phyloP scores from a whole-genome alignment of 2,329 filamentous ascomycete genomes.

The Fusarium penzigii region DNA sequence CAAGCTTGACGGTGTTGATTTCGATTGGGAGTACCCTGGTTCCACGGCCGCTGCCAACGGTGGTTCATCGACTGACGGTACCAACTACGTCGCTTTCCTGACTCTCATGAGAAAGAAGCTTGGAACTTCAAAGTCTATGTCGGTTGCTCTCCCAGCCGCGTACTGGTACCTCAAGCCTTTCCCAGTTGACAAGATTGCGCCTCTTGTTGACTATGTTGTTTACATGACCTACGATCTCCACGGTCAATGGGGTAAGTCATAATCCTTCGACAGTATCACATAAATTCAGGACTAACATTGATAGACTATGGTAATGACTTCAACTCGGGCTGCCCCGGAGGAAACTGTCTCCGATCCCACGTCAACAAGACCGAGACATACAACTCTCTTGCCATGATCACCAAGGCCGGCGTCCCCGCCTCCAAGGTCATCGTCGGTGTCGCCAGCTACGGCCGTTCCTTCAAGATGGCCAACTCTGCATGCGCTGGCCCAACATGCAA shows the following conservation, averaged over 20 bases:
- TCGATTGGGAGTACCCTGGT: conserved; percentile 50
- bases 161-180: conserved; percentile 42
- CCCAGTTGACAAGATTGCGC: conserved; percentile 34
- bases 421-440: conserved; percentile 33
- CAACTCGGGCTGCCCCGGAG: conserved; percentile 26
- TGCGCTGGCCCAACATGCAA: conserved; percentile 27
- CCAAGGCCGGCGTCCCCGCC: conserved; percentile 36
- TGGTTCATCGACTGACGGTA: conserved; percentile 33
- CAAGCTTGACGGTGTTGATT: conserved; percentile 44
- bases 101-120: conserved; percentile 28
- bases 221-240: conserved; percentile 42
- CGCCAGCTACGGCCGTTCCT: conserved; percentile 32
- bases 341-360: conserved; percentile 39
- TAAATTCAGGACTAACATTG: background rate
- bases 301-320: conserved; percentile 31
- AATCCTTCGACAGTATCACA: fast-evolving
- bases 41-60: conserved; percentile 34
- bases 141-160: conserved; percentile 40
- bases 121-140: conserved; percentile 34
- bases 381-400: conserved; percentile 38
- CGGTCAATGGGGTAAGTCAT: conserved; percentile 33
- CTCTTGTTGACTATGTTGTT: conserved; percentile 37
- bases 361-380: conserved; percentile 42
- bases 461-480: conserved; percentile 26
- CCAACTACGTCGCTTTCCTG: conserved; percentile 38